These are phyloP conservation scores for Lichenothelia convexa DNA, from an alignment of 495 filamentous ascomycete species.

Conservation along the genomic window DNA sequence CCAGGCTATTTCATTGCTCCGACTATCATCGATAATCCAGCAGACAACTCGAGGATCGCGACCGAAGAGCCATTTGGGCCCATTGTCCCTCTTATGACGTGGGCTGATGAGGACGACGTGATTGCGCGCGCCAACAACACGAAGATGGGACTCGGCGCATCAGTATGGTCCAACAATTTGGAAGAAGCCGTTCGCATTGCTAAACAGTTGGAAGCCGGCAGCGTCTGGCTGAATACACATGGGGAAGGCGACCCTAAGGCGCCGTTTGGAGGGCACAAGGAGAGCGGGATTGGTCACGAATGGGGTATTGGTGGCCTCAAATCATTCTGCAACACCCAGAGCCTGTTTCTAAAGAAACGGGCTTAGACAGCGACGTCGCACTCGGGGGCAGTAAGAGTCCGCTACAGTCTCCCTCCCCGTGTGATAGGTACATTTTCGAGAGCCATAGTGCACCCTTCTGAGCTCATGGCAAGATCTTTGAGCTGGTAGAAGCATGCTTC, in stretches of 20 bases:
- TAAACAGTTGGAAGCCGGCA: conserved; percentile 28
- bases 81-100: conserved; percentile 30
- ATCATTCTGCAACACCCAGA: conserved; percentile 1
- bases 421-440: no score
- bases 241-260: conserved; percentile 30
- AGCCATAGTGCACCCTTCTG: no score
- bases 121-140: conserved; percentile 31
- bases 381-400: no score
- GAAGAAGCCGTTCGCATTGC: conserved; percentile 25
- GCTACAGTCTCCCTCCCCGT: no score
- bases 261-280: conserved; percentile 46
- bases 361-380: no score
- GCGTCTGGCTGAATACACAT: conserved; percentile 24
- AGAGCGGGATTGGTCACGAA: conserved; percentile 47
- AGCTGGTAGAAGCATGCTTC: no score
- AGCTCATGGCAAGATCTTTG: no score
- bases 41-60: conserved; percentile 31
- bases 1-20: conserved; percentile 35
- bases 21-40: conserved; percentile 41
- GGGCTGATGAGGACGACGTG: conserved; percentile 32
- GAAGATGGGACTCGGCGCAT: conserved; percentile 29
- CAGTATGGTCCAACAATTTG: conserved; percentile 31
- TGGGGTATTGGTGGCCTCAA: conserved; percentile 24
- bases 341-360: neutral
- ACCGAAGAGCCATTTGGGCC: conserved; percentile 31